Conservation (phyloP, 768 basidiomycete species). For the Boletellus sp. region DNA sequence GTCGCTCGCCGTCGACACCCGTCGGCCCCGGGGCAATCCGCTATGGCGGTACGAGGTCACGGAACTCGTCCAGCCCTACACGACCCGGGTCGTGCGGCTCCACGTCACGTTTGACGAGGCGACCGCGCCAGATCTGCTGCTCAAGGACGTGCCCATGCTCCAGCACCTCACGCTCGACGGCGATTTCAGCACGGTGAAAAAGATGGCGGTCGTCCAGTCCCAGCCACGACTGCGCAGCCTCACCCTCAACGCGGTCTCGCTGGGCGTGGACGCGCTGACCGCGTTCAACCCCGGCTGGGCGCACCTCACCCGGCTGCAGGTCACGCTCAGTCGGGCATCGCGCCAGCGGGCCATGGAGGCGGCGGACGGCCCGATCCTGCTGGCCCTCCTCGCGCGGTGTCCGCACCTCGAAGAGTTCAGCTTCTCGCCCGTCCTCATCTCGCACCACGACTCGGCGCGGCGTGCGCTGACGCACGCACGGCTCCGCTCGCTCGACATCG, state of each 20-base stretch:
- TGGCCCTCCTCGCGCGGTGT: conserved; percentile 17
- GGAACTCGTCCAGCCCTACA: conserved; percentile 21
- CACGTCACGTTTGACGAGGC: conserved; percentile 11
- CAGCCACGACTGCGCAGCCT: conserved; percentile 11
- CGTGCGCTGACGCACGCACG: conserved; percentile 11
- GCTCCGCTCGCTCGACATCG: conserved; percentile 11
- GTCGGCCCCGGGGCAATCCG: conserved; percentile 11
- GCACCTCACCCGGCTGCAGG: conserved; percentile 13
- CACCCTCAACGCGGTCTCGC: conserved; percentile 4
- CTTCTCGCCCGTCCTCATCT: conserved; percentile 6
- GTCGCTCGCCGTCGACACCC: conserved; percentile 20
- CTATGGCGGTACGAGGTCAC: conserved; percentile 22
- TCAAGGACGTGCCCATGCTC: conserved; percentile 18
- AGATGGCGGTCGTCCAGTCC: conserved; percentile 8
- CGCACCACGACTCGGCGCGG: background rate
- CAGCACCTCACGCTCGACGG: conserved; percentile 15
- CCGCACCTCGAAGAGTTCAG: conserved; percentile 15
- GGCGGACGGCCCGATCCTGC: background rate
- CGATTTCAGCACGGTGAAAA: conserved; percentile 3
- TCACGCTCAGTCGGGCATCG: background rate
- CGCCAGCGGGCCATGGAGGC: background rate
- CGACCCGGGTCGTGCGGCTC: conserved; percentile 6
- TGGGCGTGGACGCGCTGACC: background rate
- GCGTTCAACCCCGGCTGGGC: conserved; percentile 13
- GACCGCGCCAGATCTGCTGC: conserved; percentile 10